Percentiles rank a stretch among this genome's conserved stretches.
These are phyloP conservation scores for Helichrysum umbraculigerum DNA, from an alignment of 129 eudicot genomes.

Conservation along the genomic window DNA sequence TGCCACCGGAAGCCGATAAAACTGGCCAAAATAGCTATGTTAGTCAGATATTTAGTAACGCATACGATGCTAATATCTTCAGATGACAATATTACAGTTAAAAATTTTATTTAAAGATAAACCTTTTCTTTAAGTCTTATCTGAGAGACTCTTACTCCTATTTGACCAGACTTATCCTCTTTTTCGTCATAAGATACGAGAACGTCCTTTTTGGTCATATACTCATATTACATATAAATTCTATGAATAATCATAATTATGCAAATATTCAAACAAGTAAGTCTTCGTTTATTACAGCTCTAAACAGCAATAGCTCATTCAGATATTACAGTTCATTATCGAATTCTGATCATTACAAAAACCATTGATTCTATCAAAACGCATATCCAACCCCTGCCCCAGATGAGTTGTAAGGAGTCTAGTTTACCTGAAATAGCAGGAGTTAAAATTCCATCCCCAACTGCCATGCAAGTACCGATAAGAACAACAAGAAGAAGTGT, in stretches of 20 bases:
- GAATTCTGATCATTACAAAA: background rate
- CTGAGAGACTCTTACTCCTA: background rate
- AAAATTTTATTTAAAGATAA: too few species aligned
- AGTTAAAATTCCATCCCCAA: slow-evolving; percentile 95
- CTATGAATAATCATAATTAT: background rate
- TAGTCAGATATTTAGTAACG: slow-evolving; percentile 25
- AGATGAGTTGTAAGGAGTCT: slow-evolving; percentile 1
- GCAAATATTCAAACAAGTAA: background rate
- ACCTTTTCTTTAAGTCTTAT: background rate
- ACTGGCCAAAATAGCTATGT: slow-evolving; percentile 41
- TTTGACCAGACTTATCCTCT: background rate
- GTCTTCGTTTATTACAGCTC: background rate
- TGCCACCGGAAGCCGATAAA: slow-evolving; percentile 98
- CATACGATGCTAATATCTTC: background rate
- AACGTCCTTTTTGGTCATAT: background rate
- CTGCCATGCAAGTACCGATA: slow-evolving; percentile 89
- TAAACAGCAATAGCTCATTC: background rate
- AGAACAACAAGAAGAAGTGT: slow-evolving; percentile 89
- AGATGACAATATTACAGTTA: background rate
- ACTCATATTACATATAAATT: background rate
- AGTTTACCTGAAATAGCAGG: slow-evolving; percentile 93
- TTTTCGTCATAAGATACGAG: background rate
- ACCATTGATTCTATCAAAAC: background rate
- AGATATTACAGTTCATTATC: background rate
- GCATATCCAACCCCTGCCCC: background rate